Evolutionary conservation across 163 green algal species (phyloP), one percentile per base, ranked within the genome.

Genomic region (Coccomyxa subellipsoidea): DNA sequence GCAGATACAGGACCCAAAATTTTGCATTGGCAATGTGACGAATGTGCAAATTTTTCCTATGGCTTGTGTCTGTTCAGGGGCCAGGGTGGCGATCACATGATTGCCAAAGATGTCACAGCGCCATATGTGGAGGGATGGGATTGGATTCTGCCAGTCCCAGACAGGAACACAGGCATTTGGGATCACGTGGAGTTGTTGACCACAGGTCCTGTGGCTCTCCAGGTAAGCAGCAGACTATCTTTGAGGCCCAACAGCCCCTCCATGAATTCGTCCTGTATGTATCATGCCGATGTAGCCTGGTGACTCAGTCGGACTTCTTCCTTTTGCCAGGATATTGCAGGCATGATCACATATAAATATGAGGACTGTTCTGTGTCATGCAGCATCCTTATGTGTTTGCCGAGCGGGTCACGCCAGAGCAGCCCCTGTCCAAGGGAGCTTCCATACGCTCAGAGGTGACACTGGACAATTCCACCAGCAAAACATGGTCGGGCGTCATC

Each of bases 31-130:
- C n/a, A n/a, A n/a, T n/a, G n/a, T n/a, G n/a, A n/a, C n/a, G n/a
- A n/a, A n/a, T n/a, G n/a, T n/a, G n/a, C n/a, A n/a, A n/a, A n/a
- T n/a, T n/a, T n/a, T n/a, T n/a, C n/a, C n/a, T 59, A 59, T 59
- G 47, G 47, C 4, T 2, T 27, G 47, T 59, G 47, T 69, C 8
- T 66, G 36, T 12, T 35, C 75, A 79, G 75, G 36, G 75, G 75
- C 37, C 75, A 79, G 29, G 75, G 75, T 34, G 75, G 75, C 38
- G 75, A 79, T 39, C 75, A 79, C 75, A 25, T 69, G 25, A 79
- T 79, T 59, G 75, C 75, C 18, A 38, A 39, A 9, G 38, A 79
- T 34, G 36, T 59, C 15, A 79, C 75, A 31, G 75, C 38, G 21
- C 37, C 25, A 25, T 79, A 69, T 39, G 36, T 39, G 29, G 75